Base-by-base conservation (phyloP, 2,329 filamentous ascomycete species). In the Sarocladium brachiariae region DNA sequence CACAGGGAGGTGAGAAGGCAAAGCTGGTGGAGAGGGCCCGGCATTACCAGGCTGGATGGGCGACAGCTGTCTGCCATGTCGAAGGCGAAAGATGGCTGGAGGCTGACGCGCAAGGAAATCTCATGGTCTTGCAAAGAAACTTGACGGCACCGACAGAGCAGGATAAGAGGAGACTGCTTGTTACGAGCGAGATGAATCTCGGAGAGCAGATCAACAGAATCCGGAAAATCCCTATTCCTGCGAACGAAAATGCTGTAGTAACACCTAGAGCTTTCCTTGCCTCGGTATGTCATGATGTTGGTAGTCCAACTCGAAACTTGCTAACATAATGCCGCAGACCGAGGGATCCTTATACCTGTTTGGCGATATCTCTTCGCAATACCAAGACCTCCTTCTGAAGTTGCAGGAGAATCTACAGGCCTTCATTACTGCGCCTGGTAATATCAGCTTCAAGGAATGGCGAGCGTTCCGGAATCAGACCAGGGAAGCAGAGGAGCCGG, bases 141-240 rank as follows among this genome's bases (percentile, higher is more conserved):
- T 61, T 72, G 2, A 75, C 83, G 2, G 89, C 87, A 0, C 83
- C 89, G 1, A 89, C 84, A 0, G 76, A 79, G 1, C 84, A 93
- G 49, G 89, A 96, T 58, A 79, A 77, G 53, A 77, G 77, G 47
- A 76, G 82, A 24, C 70, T 97, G 56, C 78, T 88, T 37, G 75
- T 90, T 4, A 88, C 81, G 1, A 85, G 86, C 53, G 91, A 96
- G 66, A 81, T 97, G 55, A 83, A 86, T 39, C 74, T 99, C 9
- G 91, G 93, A 1, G 92, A 99, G 65, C 89, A 93, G 79, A 89
- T 97, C 51, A 99, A 99, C 63, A 80, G 83, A 27, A 95, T 97
- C 51, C 80, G 85, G 19, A 80, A 80, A 24, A 80, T 97, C 16
- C 75, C 84, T 50, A 81, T 95, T 9, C 75, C 81, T 24, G 73